Evolutionary conservation across 1,284 basidiomycete genomes (phyloP).

Genomic region (Cystobasidium sp.): DNA sequence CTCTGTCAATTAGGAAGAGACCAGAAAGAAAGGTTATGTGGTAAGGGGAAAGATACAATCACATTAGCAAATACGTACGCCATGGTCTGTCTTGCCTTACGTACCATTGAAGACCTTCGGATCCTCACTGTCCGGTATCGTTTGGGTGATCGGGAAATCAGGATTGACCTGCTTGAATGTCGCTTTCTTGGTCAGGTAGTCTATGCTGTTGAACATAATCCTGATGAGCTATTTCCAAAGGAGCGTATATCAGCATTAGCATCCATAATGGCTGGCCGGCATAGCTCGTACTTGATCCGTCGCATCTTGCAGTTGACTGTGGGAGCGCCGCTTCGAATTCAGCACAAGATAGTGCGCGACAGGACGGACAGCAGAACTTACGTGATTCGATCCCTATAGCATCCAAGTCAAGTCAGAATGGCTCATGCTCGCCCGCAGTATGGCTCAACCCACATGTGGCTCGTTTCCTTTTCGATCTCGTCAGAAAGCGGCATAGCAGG

Average conservation of each 20-base stretch:
- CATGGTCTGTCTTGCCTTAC: slow-evolving; percentile 30
- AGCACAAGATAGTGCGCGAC: not conserved
- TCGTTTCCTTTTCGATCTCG: slow-evolving; percentile 36
- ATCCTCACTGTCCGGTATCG: slow-evolving; percentile 68
- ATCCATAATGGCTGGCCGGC: not conserved
- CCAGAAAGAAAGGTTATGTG: not conserved
- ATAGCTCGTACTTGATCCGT: slow-evolving; percentile 29
- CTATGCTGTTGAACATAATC: slow-evolving; percentile 77
- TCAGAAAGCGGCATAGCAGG: slow-evolving; percentile 39
- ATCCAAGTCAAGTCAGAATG: not conserved
- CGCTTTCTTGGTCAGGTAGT: slow-evolving; percentile 72
- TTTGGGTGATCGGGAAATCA: slow-evolving; percentile 74
- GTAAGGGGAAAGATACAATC: not conserved
- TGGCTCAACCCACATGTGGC: slow-evolving; percentile 34
- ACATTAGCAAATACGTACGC: not conserved
- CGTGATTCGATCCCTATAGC: slow-evolving; percentile 39
- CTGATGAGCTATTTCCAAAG: slow-evolving; percentile 65
- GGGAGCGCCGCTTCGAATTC: too few species aligned
- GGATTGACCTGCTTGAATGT: slow-evolving; percentile 73
- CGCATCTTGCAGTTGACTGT: slow-evolving; percentile 44
- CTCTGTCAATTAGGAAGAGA: slow-evolving; percentile 59
- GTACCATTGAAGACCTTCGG: slow-evolving; percentile 71
- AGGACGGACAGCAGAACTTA: not conserved
- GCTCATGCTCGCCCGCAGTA: too few species aligned
- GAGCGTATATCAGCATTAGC: not conserved